phyloP scores from a whole-genome alignment of 805 yeast genomes.

The Cyberlindnera suaveolens region DNA sequence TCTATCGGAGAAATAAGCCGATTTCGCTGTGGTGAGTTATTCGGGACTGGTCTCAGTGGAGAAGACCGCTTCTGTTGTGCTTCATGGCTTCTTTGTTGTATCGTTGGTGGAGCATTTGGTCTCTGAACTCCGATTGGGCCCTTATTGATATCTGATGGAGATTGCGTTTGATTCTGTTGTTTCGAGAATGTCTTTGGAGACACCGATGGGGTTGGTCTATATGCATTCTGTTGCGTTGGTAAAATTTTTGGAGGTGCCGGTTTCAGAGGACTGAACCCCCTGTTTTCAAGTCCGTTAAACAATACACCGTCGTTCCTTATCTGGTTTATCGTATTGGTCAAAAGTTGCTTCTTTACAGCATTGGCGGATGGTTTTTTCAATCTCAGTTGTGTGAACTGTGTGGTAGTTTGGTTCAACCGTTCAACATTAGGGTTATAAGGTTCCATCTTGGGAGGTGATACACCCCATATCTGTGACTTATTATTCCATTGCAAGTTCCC shows the following conservation, averaged over 20 bases:
- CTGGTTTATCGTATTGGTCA: constrained; percentile 20
- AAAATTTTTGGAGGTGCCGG: not conserved
- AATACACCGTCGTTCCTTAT: constrained; percentile 12
- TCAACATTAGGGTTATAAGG: constrained; percentile 47
- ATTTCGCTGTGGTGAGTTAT: too few species aligned
- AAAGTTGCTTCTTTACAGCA: constrained; percentile 18
- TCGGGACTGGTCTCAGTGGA: too few species aligned
- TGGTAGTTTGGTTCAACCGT: constrained; percentile 15
- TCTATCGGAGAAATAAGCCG: too few species aligned
- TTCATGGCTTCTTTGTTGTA: too few species aligned
- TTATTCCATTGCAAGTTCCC: constrained; percentile 59
- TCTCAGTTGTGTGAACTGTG: constrained; percentile 14
- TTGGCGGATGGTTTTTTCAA: constrained; percentile 19
- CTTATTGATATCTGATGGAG: too few species aligned
- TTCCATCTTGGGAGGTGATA: constrained; percentile 59
- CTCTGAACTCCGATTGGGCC: too few species aligned
- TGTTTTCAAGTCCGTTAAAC: not conserved
- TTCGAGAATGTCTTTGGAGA: not conserved
- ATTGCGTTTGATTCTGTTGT: not conserved
- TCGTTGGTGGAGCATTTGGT: too few species aligned
- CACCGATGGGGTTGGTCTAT: not conserved
- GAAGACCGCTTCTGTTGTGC: too few species aligned
- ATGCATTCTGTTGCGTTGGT: not conserved
- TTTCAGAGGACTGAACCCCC: not conserved
- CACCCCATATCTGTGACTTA: constrained; percentile 61